Conservation (phyloP, 306 rosid species). For the Urtica urens region DNA sequence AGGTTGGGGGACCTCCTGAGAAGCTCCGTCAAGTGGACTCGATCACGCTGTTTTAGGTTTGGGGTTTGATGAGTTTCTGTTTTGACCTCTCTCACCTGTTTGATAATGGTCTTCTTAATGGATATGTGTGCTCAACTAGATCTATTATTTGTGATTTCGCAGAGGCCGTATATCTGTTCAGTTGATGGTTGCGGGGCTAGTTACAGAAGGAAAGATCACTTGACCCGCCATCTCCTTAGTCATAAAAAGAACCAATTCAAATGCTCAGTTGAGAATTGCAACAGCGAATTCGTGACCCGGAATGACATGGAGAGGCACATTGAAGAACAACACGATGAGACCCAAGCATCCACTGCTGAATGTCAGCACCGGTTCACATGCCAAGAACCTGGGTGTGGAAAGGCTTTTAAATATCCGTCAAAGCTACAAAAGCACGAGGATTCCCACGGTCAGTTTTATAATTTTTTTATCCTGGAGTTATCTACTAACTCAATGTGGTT, state of each 20-base stretch:
- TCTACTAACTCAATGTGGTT: too few relatives aligned
- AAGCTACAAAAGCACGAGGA: constrained; percentile 44
- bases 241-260: constrained; percentile 56
- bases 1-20: constrained; percentile 99
- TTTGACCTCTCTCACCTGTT: background rate
- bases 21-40: constrained; percentile 94
- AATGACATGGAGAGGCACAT: constrained; percentile 52
- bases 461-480: too few relatives aligned
- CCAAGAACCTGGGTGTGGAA: constrained; percentile 61
- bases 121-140: background rate
- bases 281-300: constrained; percentile 31
- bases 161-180: constrained; percentile 56
- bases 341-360: constrained; percentile 14
- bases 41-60: constrained; percentile 38
- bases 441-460: constrained; percentile 52
- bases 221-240: constrained; percentile 62
- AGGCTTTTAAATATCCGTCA: constrained; percentile 52
- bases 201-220: constrained; percentile 85
- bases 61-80: constrained; percentile 41
- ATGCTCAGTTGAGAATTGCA: constrained; percentile 59
- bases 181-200: constrained; percentile 59
- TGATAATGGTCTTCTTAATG: background rate
- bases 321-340: constrained; percentile 36
- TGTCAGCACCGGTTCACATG: constrained; percentile 39
- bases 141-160: constrained; percentile 15